Percentiles rank a stretch among this genome's conserved stretches.
These are phyloP conservation scores for Dimargaris cristalligena DNA, from an alignment of 192 early-diverging fungal species.

Conservation along the genomic window DNA sequence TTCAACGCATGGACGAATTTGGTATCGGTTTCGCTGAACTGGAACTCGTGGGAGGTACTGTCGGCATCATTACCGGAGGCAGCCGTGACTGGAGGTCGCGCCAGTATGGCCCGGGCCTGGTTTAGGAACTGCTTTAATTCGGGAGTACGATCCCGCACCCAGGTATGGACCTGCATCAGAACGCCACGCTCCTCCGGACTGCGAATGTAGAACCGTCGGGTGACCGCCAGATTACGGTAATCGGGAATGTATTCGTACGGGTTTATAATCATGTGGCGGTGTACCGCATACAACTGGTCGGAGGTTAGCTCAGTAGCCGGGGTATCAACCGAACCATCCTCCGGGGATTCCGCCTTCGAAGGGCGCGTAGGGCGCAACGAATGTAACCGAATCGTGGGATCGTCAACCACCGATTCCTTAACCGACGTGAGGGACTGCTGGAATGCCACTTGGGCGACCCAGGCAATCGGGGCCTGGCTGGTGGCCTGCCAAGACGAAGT, in stretches of 20 bases:
- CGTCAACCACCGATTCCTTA: no score
- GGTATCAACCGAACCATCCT: no score
- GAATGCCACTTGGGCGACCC: no score
- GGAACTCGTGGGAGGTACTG: slow-evolving; percentile 12
- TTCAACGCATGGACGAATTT: slow-evolving; percentile 36
- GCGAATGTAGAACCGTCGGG: slow-evolving; percentile 33
- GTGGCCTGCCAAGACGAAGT: no score
- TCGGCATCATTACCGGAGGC: slow-evolving; percentile 12
- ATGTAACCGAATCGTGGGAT: no score
- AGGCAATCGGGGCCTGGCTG: no score
- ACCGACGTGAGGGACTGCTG: no score
- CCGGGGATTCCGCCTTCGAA: no score
- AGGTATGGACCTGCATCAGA: slow-evolving; percentile 24
- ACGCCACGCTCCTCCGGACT: slow-evolving; percentile 21
- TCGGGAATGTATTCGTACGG: slow-evolving; percentile 32
- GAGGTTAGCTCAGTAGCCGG: neutral
- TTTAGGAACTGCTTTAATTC: slow-evolving; percentile 31
- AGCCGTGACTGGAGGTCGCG: slow-evolving; percentile 13
- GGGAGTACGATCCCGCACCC: slow-evolving; percentile 29
- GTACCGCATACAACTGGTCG: slow-evolving; percentile 29
- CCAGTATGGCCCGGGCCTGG: slow-evolving; percentile 25
- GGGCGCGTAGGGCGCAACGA: no score
- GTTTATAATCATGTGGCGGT: slow-evolving; percentile 36
- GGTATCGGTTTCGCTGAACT: slow-evolving; percentile 29
- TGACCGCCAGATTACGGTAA: slow-evolving; percentile 25